Conservation (phyloP, 2,329 filamentous ascomycete species). For the Trichoderma semiorbis region DNA sequence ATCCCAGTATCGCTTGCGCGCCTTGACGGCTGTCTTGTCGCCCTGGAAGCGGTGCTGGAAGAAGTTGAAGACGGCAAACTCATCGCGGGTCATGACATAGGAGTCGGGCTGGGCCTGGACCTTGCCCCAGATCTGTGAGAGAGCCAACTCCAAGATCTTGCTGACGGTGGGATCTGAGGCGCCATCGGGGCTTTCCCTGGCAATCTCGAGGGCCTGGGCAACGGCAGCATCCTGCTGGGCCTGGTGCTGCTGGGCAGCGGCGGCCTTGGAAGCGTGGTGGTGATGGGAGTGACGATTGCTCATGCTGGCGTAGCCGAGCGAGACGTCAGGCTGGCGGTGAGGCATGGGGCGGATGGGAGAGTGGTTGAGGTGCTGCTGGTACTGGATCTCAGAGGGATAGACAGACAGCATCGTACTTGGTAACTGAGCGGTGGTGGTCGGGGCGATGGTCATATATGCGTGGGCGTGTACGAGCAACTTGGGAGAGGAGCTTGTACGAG, state of each 20-base stretch:
- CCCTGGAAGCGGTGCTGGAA: constrained; percentile 66
- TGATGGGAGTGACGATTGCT: constrained; percentile 15
- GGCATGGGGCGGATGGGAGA: constrained; percentile 22
- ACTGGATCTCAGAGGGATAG: constrained; percentile 20
- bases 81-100: constrained; percentile 73
- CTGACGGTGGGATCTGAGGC: constrained; percentile 59
- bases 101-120: constrained; percentile 60
- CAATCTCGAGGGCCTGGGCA: constrained; percentile 68
- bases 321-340: constrained; percentile 24
- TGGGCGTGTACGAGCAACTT: neutral
- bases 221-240: constrained; percentile 43
- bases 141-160: constrained; percentile 61
- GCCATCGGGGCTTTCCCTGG: constrained; percentile 68
- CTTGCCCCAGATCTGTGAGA: constrained; percentile 64
- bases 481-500: neutral
- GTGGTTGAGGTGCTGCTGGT: constrained; percentile 17
- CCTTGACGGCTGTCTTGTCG: constrained; percentile 44
- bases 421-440: neutral
- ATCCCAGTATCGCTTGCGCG: constrained; percentile 54
- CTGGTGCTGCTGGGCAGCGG: constrained; percentile 22
- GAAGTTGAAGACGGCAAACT: constrained; percentile 86
- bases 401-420: constrained; percentile 25
- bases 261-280: constrained; percentile 23
- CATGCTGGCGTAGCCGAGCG: constrained; percentile 18
- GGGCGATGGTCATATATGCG: constrained; percentile 21